A percentile compares a stretch with the other conserved stretches of the same genome.
Conservation (phyloP, 2,329 filamentous ascomycete genomes). For the Aspergillus sp. region DNA sequence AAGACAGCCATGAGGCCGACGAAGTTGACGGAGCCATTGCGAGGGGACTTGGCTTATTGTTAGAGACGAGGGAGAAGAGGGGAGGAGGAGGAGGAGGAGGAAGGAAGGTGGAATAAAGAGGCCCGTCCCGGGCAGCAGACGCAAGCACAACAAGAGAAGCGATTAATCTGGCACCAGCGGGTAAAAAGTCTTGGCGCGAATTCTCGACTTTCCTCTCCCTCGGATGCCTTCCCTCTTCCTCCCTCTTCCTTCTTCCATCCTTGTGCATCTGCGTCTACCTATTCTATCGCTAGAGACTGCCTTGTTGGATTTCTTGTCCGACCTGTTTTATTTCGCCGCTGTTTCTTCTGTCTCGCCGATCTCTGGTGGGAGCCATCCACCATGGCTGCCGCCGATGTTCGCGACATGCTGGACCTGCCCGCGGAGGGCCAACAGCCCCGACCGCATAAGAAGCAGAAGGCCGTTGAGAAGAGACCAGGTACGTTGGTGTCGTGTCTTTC, state of each 20-base stretch:
- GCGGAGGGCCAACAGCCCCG: conserved; percentile 55
- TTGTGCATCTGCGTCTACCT: not conserved
- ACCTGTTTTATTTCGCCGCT: not conserved
- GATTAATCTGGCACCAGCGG: conserved; percentile 25
- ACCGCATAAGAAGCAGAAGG: conserved; percentile 73
- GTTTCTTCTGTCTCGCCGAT: not conserved
- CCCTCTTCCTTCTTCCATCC: conserved; percentile 15
- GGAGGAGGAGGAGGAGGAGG: not conserved
- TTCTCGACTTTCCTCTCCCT: conserved; percentile 13
- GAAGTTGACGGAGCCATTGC: conserved; percentile 38
- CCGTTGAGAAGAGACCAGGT: conserved; percentile 59
- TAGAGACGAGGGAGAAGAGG: not conserved
- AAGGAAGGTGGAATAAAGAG: not conserved
- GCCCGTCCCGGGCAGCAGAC: not conserved
- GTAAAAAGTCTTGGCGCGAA: conserved; percentile 25
- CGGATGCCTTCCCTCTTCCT: conserved; percentile 5
- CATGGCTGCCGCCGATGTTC: conserved; percentile 77
- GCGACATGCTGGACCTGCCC: conserved; percentile 82
- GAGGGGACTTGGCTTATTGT: not conserved
- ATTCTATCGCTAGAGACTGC: not conserved
- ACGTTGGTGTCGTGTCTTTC: conserved; percentile 22
- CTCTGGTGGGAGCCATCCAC: conserved; percentile 21
- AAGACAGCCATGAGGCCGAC: conserved; percentile 39
- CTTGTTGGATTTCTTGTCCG: not conserved
- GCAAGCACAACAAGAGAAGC: conserved; percentile 1